phyloP scores from a whole-genome alignment of 2,329 filamentous ascomycete genomes.

The Penicillium sp. region DNA sequence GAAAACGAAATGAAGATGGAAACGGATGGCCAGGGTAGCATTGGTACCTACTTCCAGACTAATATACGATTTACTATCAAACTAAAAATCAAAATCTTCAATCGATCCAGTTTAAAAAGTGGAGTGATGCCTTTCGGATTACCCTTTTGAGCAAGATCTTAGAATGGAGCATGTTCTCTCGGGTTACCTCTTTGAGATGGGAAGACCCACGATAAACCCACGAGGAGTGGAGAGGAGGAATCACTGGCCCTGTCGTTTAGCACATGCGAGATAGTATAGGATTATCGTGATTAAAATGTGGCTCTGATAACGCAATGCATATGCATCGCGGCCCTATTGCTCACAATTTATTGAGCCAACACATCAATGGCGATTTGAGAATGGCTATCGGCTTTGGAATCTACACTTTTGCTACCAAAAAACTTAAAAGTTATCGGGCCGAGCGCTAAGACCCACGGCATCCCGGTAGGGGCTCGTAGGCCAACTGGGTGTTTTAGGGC shows the following conservation, averaged over 20 bases:
- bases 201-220: slow-evolving; percentile 3
- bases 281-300: neutral
- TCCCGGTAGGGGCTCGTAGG: slow-evolving; percentile 1
- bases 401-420: neutral
- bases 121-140: slow-evolving; percentile 8
- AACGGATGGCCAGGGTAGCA: neutral
- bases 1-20: neutral
- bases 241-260: neutral
- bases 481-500: neutral
- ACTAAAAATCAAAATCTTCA: slow-evolving; percentile 11
- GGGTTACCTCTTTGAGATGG: slow-evolving; percentile 5
- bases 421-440: slow-evolving; percentile 2
- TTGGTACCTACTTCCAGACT: slow-evolving; percentile 1
- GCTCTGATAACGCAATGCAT: neutral
- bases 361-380: neutral
- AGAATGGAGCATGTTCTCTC: slow-evolving; percentile 4
- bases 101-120: slow-evolving; percentile 12
- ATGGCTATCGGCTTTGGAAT: neutral
- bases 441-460: slow-evolving; percentile 1
- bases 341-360: neutral
- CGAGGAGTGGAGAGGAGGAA: neutral
- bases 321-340: neutral
- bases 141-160: slow-evolving; percentile 5
- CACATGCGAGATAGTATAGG: neutral
- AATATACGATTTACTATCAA: neutral